Conservation (phyloP, 345 rosid species). For the Hevea brasiliensis region DNA sequence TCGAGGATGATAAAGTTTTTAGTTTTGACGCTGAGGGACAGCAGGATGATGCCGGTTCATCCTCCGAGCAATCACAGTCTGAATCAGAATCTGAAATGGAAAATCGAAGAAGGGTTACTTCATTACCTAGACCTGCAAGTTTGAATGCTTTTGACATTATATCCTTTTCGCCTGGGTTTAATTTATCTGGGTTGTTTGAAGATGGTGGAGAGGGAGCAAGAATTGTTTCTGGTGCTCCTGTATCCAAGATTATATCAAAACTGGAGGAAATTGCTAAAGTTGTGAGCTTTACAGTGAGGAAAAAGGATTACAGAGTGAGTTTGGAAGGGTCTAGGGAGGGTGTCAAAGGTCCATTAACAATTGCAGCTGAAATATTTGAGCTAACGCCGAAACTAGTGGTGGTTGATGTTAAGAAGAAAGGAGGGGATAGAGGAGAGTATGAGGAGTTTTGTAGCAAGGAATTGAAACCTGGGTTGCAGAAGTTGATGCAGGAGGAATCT, state of each 20-base stretch:
- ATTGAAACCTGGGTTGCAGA: slow-evolving; percentile 71
- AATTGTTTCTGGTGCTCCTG: slow-evolving; percentile 39
- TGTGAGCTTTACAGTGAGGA: slow-evolving; percentile 44
- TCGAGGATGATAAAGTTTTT: slow-evolving; percentile 38
- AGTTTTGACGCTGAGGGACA: slow-evolving; percentile 21
- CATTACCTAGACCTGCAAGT: slow-evolving; percentile 38
- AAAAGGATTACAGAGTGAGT: slow-evolving; percentile 42
- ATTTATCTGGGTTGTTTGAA: slow-evolving; percentile 41
- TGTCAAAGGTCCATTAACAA: slow-evolving; percentile 38
- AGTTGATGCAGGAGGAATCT: slow-evolving; percentile 57
- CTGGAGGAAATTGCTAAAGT: slow-evolving; percentile 45
- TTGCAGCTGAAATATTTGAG: slow-evolving; percentile 46
- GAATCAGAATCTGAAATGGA: slow-evolving; percentile 32
- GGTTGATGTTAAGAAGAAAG: slow-evolving; percentile 86
- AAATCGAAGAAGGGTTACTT: slow-evolving; percentile 19
- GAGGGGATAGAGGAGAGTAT: slow-evolving; percentile 75
- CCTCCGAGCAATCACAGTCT: slow-evolving; percentile 20
- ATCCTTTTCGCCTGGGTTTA: slow-evolving; percentile 41
- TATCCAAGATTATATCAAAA: slow-evolving; percentile 36
- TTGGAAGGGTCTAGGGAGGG: slow-evolving; percentile 42
- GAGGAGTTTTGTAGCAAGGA: slow-evolving; percentile 75
- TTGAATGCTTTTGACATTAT: slow-evolving; percentile 44
- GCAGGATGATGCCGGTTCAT: slow-evolving; percentile 13
- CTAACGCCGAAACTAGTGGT: slow-evolving; percentile 55
- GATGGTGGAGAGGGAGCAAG: slow-evolving; percentile 39